Conservation (phyloP, 805 yeast species). For the Starmera pachycereana region DNA sequence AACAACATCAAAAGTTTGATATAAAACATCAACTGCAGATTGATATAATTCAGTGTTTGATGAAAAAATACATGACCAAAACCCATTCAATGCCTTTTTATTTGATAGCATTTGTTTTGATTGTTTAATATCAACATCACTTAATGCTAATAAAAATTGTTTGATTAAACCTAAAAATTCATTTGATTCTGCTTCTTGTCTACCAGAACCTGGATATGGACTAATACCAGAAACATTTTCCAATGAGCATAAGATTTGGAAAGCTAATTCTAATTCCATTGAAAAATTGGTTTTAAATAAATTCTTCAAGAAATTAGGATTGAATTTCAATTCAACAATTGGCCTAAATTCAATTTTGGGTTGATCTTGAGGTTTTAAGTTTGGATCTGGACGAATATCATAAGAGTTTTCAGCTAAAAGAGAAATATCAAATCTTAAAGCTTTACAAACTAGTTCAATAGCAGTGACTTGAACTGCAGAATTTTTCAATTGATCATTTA, state of each 20-base stretch:
- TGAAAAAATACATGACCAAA: constrained; percentile 69
- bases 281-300: constrained; percentile 18
- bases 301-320: constrained; percentile 19
- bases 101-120: constrained; percentile 29
- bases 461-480: constrained; percentile 24
- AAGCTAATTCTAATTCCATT: constrained; percentile 13
- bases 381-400: constrained; percentile 22
- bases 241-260: constrained; percentile 14
- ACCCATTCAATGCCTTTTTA: constrained; percentile 41
- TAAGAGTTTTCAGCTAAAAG: constrained; percentile 30
- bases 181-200: constrained; percentile 14
- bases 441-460: constrained; percentile 27
- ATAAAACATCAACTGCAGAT: constrained; percentile 58
- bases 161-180: constrained; percentile 21
- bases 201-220: constrained; percentile 9
- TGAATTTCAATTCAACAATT: constrained; percentile 21
- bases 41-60: constrained; percentile 50
- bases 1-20: constrained; percentile 69
- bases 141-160: constrained; percentile 26
- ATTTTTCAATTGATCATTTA: constrained; percentile 16
- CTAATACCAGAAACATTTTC: constrained; percentile 20
- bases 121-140: constrained; percentile 27
- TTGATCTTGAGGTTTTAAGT: neutral
- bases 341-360: no score
- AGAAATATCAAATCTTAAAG: constrained; percentile 37